These are phyloP conservation scores for Moesziomyces globuligerus DNA, from an alignment of 1,284 basidiomycete genomes.

Conservation along the genomic window DNA sequence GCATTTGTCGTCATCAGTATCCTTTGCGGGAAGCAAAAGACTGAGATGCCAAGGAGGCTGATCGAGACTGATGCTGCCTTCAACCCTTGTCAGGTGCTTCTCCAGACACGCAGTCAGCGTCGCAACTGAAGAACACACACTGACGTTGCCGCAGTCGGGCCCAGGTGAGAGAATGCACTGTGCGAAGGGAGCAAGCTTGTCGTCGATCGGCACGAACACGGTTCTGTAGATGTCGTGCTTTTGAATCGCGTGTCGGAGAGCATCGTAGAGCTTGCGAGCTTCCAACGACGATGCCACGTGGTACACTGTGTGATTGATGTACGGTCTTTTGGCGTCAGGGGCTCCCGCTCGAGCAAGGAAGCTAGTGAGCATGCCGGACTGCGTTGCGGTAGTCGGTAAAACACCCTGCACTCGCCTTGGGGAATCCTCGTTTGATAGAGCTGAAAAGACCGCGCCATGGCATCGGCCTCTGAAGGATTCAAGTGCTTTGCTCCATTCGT, in stretches of 20 bases:
- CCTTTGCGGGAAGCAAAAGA: constrained; percentile 3
- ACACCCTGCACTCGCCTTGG: neutral
- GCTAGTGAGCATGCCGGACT: constrained; percentile 28
- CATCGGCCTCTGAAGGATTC: neutral
- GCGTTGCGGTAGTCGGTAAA: constrained; percentile 25
- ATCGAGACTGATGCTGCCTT: constrained; percentile 8
- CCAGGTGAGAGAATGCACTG: constrained; percentile 19
- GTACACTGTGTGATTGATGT: constrained; percentile 8
- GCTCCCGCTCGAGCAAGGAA: constrained; percentile 10
- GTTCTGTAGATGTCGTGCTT: constrained; percentile 11
- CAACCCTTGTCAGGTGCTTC: constrained; percentile 1
- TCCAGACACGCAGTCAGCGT: constrained; percentile 1
- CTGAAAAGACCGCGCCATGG: neutral
- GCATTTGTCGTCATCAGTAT: neutral
- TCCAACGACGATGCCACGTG: neutral
- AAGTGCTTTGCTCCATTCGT: neutral
- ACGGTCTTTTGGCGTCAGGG: neutral
- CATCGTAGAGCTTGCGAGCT: constrained; percentile 4
- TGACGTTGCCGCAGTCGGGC: constrained; percentile 1
- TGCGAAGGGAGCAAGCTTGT: constrained; percentile 25
- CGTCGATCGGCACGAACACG: constrained; percentile 22
- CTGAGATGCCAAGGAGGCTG: constrained; percentile 16
- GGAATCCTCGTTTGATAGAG: neutral
- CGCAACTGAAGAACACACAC: neutral
- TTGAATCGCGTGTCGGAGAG: neutral